phyloP scores from a whole-genome alignment of 805 yeast species.

The Torulaspora gathmanii region DNA sequence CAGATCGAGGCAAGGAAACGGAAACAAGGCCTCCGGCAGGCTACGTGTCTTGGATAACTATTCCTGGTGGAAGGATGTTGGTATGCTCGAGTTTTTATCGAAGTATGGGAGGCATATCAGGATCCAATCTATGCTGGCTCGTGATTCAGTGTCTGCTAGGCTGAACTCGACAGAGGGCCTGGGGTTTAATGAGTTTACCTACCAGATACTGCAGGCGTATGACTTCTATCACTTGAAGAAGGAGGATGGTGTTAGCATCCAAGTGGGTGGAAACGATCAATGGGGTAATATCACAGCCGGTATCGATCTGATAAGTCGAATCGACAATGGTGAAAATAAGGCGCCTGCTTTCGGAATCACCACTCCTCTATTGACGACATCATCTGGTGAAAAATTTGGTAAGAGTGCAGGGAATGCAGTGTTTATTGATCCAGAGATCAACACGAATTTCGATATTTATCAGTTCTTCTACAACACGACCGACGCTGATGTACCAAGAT shows the following conservation, averaged over 20 bases:
- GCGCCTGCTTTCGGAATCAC: conserved; percentile 66
- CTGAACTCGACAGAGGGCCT: conserved; percentile 66
- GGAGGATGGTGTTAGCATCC: conserved; percentile 56
- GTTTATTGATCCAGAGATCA: conserved; percentile 69
- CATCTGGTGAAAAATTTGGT: conserved; percentile 90
- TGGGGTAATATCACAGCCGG: conserved; percentile 99
- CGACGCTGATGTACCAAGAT: conserved; percentile 66
- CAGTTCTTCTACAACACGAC: conserved; percentile 78
- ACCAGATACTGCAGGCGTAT: conserved; percentile 88
- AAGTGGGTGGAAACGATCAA: conserved; percentile 95
- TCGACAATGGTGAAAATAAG: conserved; percentile 35
- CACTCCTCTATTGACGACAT: conserved; percentile 82
- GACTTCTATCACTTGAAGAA: conserved; percentile 81
- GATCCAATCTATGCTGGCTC: conserved; percentile 77
- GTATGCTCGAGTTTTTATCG: conserved; percentile 73
- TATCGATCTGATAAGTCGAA: conserved; percentile 71
- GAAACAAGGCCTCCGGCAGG: conserved; percentile 34
- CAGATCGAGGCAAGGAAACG: conserved; percentile 34
- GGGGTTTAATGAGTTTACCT: conserved; percentile 91
- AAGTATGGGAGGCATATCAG: conserved; percentile 73
- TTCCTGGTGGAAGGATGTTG: conserved; percentile 80
- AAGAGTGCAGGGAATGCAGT: conserved; percentile 97
- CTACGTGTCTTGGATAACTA: conserved; percentile 56
- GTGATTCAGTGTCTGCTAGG: conserved; percentile 82
- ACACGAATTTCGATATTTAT: conserved; percentile 75